Evolutionary conservation across 805 yeast genomes (phyloP).

Genomic region (Tetrapisispora namnaoensis): DNA sequence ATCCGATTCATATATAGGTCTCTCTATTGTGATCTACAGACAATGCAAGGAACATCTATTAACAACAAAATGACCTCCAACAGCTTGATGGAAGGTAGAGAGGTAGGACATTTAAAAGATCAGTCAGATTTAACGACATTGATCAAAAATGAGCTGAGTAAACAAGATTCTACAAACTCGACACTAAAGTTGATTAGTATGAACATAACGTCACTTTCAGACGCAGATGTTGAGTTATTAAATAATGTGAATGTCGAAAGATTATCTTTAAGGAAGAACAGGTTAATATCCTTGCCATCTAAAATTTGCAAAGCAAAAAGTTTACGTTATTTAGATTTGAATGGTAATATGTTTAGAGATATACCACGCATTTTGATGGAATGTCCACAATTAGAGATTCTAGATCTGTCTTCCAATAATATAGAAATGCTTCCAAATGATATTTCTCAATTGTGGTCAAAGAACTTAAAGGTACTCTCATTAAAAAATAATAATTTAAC

Average conservation of each 20-base stretch:
- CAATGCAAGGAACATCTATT: neutral
- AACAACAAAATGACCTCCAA: neutral
- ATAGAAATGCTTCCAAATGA: constrained; percentile 40
- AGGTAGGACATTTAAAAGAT: neutral
- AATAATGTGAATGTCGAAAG: constrained; percentile 32
- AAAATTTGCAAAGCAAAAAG: constrained; percentile 36
- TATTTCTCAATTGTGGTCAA: constrained; percentile 31
- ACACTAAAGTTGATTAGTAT: constrained; percentile 34
- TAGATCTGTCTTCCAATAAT: constrained; percentile 54
- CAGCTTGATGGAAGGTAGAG: neutral
- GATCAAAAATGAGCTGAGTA: constrained; percentile 47
- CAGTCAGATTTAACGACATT: constrained; percentile 12
- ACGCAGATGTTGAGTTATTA: constrained; percentile 31
- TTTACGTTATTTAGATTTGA: constrained; percentile 55
- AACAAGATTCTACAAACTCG: constrained; percentile 4
- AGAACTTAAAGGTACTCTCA: constrained; percentile 46
- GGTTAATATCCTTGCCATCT: constrained; percentile 38
- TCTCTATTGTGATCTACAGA: neutral
- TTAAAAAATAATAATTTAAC: constrained; percentile 48
- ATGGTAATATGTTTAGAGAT: constrained; percentile 44
- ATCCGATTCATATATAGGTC: neutral
- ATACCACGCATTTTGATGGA: constrained; percentile 41
- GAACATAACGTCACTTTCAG: constrained; percentile 32
- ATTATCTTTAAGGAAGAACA: constrained; percentile 46
- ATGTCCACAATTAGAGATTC: constrained; percentile 42